Conservation (phyloP, 768 basidiomycete species). For the Collybiopsis confluens region DNA sequence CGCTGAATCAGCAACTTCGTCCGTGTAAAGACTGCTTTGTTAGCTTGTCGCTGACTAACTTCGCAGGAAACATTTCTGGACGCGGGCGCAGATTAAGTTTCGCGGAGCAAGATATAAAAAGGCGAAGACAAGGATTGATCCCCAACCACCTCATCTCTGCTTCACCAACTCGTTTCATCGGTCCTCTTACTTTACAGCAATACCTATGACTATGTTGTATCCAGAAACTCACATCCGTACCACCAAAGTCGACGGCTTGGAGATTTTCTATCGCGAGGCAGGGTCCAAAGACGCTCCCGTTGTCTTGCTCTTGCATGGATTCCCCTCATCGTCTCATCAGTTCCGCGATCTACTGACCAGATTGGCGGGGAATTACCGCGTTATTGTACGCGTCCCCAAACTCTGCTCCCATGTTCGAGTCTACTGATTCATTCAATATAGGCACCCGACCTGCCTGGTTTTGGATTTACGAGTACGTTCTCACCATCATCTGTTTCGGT, state of each 20-base stretch:
- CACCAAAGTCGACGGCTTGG: slow-evolving; percentile 27
- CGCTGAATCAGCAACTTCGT: too few species aligned
- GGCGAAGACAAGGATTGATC: too few species aligned
- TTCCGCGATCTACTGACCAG: slow-evolving; percentile 43
- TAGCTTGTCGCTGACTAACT: too few species aligned
- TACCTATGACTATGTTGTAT: too few species aligned
- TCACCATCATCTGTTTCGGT: background rate
- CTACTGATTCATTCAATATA: slow-evolving; percentile 1
- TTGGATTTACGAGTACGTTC: slow-evolving; percentile 37
- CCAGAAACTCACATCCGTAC: slow-evolving; percentile 18
- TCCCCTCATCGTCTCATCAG: slow-evolving; percentile 44
- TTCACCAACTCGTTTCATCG: too few species aligned
- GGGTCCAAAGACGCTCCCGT: slow-evolving; percentile 25
- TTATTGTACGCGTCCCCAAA: slow-evolving; percentile 24
- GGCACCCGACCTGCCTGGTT: slow-evolving; percentile 50
- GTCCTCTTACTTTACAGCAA: too few species aligned
- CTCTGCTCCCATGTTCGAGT: background rate
- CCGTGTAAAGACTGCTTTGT: too few species aligned
- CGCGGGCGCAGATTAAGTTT: too few species aligned
- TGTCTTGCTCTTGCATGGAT: slow-evolving; percentile 46
- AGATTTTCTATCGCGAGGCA: slow-evolving; percentile 42
- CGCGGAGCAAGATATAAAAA: too few species aligned
- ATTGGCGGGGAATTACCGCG: slow-evolving; percentile 35
- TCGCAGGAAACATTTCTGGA: too few species aligned
- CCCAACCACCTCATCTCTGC: too few species aligned